These are phyloP conservation scores for Ustilago bromivora DNA, from an alignment of 1,284 basidiomycete genomes.

Conservation along the genomic window DNA sequence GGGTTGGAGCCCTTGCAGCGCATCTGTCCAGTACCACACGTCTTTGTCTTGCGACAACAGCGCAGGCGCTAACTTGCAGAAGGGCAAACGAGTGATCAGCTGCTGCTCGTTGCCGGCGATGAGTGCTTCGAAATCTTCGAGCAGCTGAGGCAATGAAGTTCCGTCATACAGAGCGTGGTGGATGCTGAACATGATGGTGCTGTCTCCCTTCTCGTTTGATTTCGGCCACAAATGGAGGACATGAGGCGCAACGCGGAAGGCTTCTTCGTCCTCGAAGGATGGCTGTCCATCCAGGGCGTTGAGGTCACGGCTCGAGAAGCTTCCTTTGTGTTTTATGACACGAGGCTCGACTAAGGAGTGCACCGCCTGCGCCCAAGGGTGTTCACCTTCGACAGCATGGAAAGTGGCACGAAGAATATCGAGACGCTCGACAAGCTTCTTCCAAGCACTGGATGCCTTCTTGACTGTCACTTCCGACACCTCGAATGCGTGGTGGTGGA, in stretches of 20 bases:
- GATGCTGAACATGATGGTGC: slow-evolving; percentile 36
- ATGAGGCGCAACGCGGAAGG: slow-evolving; percentile 49
- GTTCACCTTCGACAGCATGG: slow-evolving; percentile 41
- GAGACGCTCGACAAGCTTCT: slow-evolving; percentile 33
- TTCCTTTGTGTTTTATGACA: slow-evolving; percentile 24
- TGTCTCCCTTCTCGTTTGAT: not conserved
- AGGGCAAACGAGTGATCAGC: slow-evolving; percentile 30
- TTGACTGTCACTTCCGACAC: slow-evolving; percentile 6
- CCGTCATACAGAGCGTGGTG: slow-evolving; percentile 63
- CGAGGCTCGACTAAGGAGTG: slow-evolving; percentile 20
- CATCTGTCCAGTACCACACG: slow-evolving; percentile 46
- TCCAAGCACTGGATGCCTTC: slow-evolving; percentile 43
- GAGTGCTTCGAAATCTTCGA: slow-evolving; percentile 43
- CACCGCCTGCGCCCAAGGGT: slow-evolving; percentile 59
- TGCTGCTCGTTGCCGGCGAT: slow-evolving; percentile 2
- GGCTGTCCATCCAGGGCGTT: slow-evolving; percentile 27
- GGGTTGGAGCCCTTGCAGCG: slow-evolving; percentile 38
- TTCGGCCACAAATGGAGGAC: slow-evolving; percentile 43
- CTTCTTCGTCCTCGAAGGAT: slow-evolving; percentile 53
- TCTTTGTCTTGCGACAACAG: slow-evolving; percentile 49
- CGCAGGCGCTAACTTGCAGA: slow-evolving; percentile 46
- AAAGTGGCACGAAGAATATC: slow-evolving; percentile 64
- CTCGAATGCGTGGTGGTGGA: slow-evolving; percentile 55
- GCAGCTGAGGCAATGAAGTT: slow-evolving; percentile 50
- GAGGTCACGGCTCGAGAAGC: slow-evolving; percentile 9